Evolutionary conservation across 345 rosid genomes (phyloP), one percentile per base, ranked within the genome.

Genomic region (Populus tremula): DNA sequence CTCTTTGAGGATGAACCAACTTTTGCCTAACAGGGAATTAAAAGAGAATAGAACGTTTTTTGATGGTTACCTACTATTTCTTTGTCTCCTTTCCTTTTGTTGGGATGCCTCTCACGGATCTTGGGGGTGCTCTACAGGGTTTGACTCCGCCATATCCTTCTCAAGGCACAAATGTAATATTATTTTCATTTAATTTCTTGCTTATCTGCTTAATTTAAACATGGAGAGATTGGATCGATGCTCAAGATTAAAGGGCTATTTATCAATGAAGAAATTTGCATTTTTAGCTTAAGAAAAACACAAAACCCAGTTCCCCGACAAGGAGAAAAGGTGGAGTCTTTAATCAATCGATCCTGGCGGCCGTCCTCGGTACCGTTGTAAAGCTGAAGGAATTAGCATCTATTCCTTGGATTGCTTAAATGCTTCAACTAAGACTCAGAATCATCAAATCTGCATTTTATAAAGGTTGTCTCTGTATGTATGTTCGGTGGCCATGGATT

Each of bases 51-150:
- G 14, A 9, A 8, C 11, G 12, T 3, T n/a, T 56, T n/a, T 59
- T 59, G 14, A 59, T 59, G 8, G 23, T 10, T 9, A 59, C 63
- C 62, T 56, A 0, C 29, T 54, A n/a, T n/a, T n/a, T 56, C 63
- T n/a, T 56, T 23, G 63, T 14, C 5, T 56, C 14, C 43, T 50
- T 21, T 27, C 11, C n/a, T 66, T 16, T 27, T 13, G 38, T 8
- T 27, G 33, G n/a, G 38, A 53, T 33, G 25, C 67, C 56, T 21
- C 4, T 23, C 23, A 8, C 33, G 38, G 41, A 72, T 50, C 61
- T 18, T 70, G 36, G 79, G 79, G 71, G 80, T 77, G 76, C 13
- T 77, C 5, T 20, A 3, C 59, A 70, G 80, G 78, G 65, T 54
- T 73, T 53, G 61, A 23, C 39, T 4, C 5, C 0, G 36, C 36